A percentile compares a stretch with the other conserved stretches of the same genome.
Evolutionary conservation across 2,329 filamentous ascomycete genomes (phyloP).

Genomic region (Fusarium dlaminii): DNA sequence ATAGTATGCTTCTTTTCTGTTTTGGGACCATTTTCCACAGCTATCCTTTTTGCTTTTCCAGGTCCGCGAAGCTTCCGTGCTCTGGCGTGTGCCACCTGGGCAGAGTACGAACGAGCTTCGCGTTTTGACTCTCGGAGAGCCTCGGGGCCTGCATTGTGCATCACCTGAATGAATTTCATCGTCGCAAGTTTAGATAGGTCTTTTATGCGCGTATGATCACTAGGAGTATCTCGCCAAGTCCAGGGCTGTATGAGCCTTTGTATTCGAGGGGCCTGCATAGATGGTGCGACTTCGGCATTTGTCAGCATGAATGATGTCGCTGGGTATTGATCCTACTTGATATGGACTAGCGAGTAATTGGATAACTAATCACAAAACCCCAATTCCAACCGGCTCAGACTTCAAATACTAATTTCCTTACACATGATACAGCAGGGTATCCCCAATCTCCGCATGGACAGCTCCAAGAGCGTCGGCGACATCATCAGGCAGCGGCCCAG

Average conservation of each 20-base stretch:
- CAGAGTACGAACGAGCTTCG: neutral
- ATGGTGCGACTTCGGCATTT: neutral
- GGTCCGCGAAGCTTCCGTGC: neutral
- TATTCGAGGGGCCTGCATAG: neutral
- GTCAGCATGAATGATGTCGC: neutral
- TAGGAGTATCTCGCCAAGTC: neutral
- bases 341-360: neutral
- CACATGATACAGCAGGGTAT: neutral
- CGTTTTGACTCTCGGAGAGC: neutral
- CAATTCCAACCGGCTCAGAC: neutral
- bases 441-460: neutral
- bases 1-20: neutral
- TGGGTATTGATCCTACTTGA: neutral
- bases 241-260: too few relatives aligned
- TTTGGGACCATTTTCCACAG: rapidly evolving
- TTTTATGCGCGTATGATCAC: neutral
- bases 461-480: neutral
- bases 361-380: neutral
- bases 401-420: neutral
- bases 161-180: neutral
- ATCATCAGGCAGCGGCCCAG: neutral
- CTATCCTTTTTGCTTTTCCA: neutral
- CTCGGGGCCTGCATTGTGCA: neutral
- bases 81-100: neutral
- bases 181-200: neutral